Evolutionary conservation across 1,139 yeast genomes (phyloP).

Genomic region (Scheffersomyces stambukii): DNA sequence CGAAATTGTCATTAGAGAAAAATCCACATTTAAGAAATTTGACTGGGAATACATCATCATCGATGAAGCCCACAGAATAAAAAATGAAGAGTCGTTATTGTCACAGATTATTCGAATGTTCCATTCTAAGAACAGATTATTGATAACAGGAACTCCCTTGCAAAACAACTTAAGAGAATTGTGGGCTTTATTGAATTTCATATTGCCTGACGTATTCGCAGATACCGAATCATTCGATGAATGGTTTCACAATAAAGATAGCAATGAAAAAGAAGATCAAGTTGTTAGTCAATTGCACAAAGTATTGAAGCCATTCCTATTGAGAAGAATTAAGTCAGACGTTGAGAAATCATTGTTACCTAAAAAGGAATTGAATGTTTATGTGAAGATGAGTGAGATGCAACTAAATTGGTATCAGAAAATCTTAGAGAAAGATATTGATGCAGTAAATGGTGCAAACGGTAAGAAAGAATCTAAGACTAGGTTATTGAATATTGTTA

Average conservation of each 20-base stretch:
- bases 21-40: conserved; percentile 57
- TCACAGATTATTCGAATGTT: conserved; percentile 74
- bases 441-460: conserved; percentile 77
- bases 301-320: conserved; percentile 71
- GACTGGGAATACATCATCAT: conserved; percentile 73
- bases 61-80: conserved; percentile 81
- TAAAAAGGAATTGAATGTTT: conserved; percentile 67
- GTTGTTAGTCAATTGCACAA: conserved; percentile 86
- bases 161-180: conserved; percentile 76
- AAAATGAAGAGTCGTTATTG: conserved; percentile 69
- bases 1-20: conserved; percentile 74
- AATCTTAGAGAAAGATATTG: conserved; percentile 72
- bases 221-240: conserved; percentile 71
- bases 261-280: conserved; percentile 31
- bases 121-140: conserved; percentile 62
- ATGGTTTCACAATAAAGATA: conserved; percentile 50
- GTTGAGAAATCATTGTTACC: conserved; percentile 77
- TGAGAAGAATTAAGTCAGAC: conserved; percentile 73
- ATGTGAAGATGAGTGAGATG: conserved; percentile 73
- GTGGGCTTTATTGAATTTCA: conserved; percentile 75
- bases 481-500: conserved; percentile 68
- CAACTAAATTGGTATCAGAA: conserved; percentile 75
- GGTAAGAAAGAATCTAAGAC: conserved; percentile 76
- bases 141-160: conserved; percentile 79
- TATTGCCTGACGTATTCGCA: conserved; percentile 74